These are phyloP conservation scores for Chaetomidium leptoderma DNA, from an alignment of 495 filamentous ascomycete species.

Conservation along the genomic window DNA sequence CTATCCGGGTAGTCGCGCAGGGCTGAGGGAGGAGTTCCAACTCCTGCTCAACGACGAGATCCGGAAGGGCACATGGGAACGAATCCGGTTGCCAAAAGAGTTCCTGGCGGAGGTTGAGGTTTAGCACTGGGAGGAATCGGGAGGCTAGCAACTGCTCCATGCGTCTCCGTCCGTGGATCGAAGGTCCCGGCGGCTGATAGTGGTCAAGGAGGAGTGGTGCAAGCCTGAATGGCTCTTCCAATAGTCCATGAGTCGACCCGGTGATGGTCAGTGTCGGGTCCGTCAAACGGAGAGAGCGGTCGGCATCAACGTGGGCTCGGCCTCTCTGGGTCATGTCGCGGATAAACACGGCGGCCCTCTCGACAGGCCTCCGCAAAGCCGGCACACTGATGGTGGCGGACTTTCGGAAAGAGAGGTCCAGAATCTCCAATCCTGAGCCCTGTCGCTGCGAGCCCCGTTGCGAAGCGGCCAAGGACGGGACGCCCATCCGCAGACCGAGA, in stretches of 20 bases:
- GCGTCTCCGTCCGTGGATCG: conserved; percentile 20
- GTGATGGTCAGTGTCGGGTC: conserved; percentile 26
- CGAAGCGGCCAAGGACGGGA: conserved; percentile 1
- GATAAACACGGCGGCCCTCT: conserved; percentile 6
- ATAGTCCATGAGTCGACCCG: conserved; percentile 24
- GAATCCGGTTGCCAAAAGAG: conserved; percentile 11
- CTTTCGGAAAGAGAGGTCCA: conserved; percentile 36
- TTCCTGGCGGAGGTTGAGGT: conserved; percentile 24
- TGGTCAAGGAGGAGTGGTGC: conserved; percentile 17
- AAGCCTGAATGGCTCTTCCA: conserved; percentile 26
- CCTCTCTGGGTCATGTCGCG: background rate
- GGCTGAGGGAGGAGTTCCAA: conserved; percentile 24
- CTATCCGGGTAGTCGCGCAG: conserved; percentile 19
- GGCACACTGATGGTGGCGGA: conserved; percentile 38
- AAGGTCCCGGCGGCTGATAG: conserved; percentile 29
- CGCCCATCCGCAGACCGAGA: conserved; percentile 22
- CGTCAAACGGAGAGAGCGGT: conserved; percentile 9
- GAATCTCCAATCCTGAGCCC: background rate
- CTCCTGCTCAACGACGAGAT: conserved; percentile 26
- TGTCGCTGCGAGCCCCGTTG: conserved; percentile 3
- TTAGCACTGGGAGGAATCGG: conserved; percentile 23
- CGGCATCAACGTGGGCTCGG: too few relatives aligned
- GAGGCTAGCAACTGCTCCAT: conserved; percentile 24
- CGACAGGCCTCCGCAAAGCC: conserved; percentile 22
- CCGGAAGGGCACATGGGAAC: background rate